Base-by-base conservation (phyloP, 257 asterid genomes). In the Solanum chilense region DNA sequence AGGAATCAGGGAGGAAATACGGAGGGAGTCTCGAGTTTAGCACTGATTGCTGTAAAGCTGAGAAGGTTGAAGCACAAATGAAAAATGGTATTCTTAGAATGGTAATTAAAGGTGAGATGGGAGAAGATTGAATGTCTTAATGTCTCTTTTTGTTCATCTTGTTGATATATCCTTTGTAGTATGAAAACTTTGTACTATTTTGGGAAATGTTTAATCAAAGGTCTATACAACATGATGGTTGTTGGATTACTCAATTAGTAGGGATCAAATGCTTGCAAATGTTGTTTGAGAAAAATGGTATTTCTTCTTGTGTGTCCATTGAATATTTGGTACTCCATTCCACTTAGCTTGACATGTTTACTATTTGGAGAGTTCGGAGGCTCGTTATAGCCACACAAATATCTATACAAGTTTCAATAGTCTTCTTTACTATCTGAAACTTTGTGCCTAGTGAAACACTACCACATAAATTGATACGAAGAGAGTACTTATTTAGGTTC, bases 11-110 rank as follows among this genome's bases (percentile, higher is more conserved):
- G 37, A 89, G 89, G 80, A 74, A 31, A 41, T 89, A 87, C 23
- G 91, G 89, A 1, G 91, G 91, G 31, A 87, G 89, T 49, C 89
- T 89, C 31, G 78, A 84, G 73, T 69, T 70, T 71, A 33, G 31
- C 16, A 33, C 87, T 21, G 87, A 70, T 69, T 33, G 49, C 23
- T 45, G 83, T 76, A 88, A 69, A 31, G 83, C 71, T 64, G 74
- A 77, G 21, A 84, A 64, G n/a, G 82, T 88, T 85, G 83, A 85
- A 14, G 85, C 88, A 23, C 85, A 88, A 60, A 47, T 88, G 88
- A 88, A 68, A 47, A 56, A 88, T 83, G 89, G 89, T 37, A 83
- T 87, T 62, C 89, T 87, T 52, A 87, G 49, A 66, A 45, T 87
- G 85, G 21, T 85, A 31, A 62, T 85, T 70, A 49, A 81, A 81